Base-by-base conservation (phyloP, 2,329 filamentous ascomycete species). In the Nemania diffusa region DNA sequence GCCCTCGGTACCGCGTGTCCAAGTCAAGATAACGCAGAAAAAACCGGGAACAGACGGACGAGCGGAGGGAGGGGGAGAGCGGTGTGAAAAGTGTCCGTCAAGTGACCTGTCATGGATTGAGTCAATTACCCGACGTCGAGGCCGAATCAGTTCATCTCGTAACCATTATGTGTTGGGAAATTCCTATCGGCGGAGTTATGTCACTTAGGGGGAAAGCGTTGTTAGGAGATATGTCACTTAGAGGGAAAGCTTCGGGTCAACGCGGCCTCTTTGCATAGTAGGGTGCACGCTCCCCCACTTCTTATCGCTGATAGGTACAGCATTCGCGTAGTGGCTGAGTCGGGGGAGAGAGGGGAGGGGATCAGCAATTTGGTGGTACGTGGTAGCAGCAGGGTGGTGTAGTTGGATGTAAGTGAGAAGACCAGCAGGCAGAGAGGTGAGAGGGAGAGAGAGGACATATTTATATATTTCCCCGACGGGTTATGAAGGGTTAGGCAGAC, bases 191-290 rank as follows among this genome's bases (percentile, higher is more conserved):
- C 50, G 60, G 67, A 50, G 46, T 20, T 65, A 40, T 67, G 56
- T 67, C 65, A 67, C 65, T 67, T 67, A 64, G 61, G 65, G 65
- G 65, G 66, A 68, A 68, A 68, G 62, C 62, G 62, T 32, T 53
- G 58, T 63, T 56, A 63, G 62, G 66, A 61, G 48, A 62, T 69
- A 63, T 68, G 50, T 69, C 68, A 69, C 64, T 69, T 69, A 69
- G 65, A 40, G 69, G 69, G 57, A 71, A 71, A 69, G 69, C 67
- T 55, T 71, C 69, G 69, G 69, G 67, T 60, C 51, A 63, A 69
- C 42, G 57, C 67, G 69, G 69, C 64, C 44, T 64, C 59, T 61
- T 51, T 17, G 20, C 50, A 55, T 20, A 53, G 58, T 40, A 27
- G 40, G 53, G 22, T 48, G 29, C 27, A 24, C 5, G 32, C 15